Conservation (phyloP, 805 yeast genomes). For the Saccharomycopsis fodiens region DNA sequence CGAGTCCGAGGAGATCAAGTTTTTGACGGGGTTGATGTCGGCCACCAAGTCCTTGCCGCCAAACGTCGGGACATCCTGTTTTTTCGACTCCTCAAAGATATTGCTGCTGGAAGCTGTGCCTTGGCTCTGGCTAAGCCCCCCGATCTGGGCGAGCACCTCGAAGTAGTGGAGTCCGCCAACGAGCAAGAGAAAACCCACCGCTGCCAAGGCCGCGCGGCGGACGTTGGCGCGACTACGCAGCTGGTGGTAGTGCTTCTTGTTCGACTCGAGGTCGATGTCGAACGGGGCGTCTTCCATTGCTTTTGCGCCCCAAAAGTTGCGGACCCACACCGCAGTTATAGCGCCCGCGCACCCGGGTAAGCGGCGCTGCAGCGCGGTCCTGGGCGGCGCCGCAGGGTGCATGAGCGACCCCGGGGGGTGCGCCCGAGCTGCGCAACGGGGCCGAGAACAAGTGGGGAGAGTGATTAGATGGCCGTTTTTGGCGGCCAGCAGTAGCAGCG, state of each 20-base stretch:
- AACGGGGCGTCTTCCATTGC: not conserved
- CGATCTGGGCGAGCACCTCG: not conserved
- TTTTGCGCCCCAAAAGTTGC: no score
- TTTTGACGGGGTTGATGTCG: not conserved
- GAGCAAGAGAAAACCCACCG: not conserved
- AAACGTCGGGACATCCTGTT: not conserved
- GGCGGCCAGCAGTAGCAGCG: no score
- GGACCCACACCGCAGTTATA: no score
- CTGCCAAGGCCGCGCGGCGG: not conserved
- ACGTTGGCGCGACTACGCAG: not conserved
- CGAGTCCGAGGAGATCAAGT: constrained; percentile 2
- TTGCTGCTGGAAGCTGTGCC: no score
- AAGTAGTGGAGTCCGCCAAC: not conserved
- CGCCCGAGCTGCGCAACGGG: no score
- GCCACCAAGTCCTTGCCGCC: not conserved
- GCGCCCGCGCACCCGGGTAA: no score
- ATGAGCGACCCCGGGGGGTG: no score
- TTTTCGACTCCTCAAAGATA: not conserved
- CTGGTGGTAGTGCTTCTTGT: not conserved
- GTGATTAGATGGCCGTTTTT: no score
- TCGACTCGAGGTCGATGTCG: not conserved
- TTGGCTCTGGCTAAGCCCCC: constrained; percentile 1
- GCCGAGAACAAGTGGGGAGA: no score
- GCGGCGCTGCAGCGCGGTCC: no score
- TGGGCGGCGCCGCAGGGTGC: no score